Percentiles rank a stretch among this genome's conserved stretches.
These are phyloP conservation scores for Coemansia asiatica DNA, from an alignment of 192 early-diverging fungal genomes.

Conservation along the genomic window DNA sequence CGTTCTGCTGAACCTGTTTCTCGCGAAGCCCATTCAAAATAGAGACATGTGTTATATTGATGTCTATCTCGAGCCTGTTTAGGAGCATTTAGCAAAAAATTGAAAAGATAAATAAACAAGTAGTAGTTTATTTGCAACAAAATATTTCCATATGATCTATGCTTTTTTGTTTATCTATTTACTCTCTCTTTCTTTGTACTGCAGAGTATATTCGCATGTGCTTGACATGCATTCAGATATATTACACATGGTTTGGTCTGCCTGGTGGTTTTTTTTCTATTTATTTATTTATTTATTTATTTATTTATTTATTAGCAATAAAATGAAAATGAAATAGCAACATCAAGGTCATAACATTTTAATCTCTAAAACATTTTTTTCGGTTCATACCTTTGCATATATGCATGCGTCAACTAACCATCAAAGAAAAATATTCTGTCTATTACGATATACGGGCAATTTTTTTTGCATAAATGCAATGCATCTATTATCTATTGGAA, in stretches of 20 bases:
- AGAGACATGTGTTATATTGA: background rate
- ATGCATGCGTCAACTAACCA: background rate
- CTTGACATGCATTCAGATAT: background rate
- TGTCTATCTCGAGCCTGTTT: background rate
- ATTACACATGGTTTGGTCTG: background rate
- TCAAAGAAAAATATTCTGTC: background rate
- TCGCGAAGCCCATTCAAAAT: background rate
- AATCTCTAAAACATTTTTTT: background rate
- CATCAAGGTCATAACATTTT: background rate
- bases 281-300: no score
- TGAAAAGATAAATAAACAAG: background rate
- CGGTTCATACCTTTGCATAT: background rate
- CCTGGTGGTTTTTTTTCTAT: background rate
- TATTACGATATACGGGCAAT: background rate
- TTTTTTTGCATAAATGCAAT: no score
- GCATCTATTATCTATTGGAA: background rate
- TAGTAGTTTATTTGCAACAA: background rate
- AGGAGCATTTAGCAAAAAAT: background rate
- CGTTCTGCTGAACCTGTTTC: slow-evolving; percentile 23
- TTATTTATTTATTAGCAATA: no score
- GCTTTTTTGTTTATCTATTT: background rate
- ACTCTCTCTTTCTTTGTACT: background rate
- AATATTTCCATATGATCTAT: background rate
- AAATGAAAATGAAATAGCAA: background rate
- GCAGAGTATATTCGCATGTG: background rate